A percentile compares a stretch with the other conserved stretches of the same genome.
Evolutionary conservation across 768 basidiomycete species (phyloP).

Genomic region (Cytidiella melzeri): DNA sequence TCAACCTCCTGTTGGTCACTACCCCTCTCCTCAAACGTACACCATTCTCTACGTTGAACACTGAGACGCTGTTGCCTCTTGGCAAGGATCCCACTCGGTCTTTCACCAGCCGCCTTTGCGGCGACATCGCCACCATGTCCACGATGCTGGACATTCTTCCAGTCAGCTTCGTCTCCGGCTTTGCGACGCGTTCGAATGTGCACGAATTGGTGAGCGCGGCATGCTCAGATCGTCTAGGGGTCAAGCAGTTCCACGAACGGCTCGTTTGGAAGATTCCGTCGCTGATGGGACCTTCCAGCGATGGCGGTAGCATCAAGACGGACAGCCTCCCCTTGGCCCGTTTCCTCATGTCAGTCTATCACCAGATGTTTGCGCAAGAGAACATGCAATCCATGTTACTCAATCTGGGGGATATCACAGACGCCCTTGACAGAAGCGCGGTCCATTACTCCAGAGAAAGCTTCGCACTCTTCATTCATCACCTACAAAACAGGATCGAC

Average conservation of each 20-base stretch:
- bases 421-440: conserved; percentile 4
- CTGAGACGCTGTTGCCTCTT: conserved; percentile 15
- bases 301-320: conserved; percentile 14
- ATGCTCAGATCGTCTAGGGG: conserved; percentile 4
- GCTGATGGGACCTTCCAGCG: neutral
- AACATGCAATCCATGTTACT: conserved; percentile 15
- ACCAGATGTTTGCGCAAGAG: conserved; percentile 39
- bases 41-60: conserved; percentile 9
- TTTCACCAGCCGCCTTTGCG: conserved; percentile 28
- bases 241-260: conserved; percentile 30
- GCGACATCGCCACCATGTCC: conserved; percentile 35
- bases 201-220: conserved; percentile 29
- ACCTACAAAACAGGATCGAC: conserved; percentile 29
- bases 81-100: conserved; percentile 26
- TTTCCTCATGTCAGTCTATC: conserved; percentile 38
- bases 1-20: conserved; percentile 17
- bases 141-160: conserved; percentile 39
- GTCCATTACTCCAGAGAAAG: conserved; percentile 43
- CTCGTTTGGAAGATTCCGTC: conserved; percentile 34
- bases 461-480: conserved; percentile 39
- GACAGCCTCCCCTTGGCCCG: conserved; percentile 30
- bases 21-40: conserved; percentile 10
- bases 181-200: conserved; percentile 33
- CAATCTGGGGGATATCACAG: neutral
- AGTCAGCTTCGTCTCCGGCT: conserved; percentile 33